Evolutionary conservation across 2,329 filamentous ascomycete genomes (phyloP).

Genomic region (Colletotrichum spaethianum): DNA sequence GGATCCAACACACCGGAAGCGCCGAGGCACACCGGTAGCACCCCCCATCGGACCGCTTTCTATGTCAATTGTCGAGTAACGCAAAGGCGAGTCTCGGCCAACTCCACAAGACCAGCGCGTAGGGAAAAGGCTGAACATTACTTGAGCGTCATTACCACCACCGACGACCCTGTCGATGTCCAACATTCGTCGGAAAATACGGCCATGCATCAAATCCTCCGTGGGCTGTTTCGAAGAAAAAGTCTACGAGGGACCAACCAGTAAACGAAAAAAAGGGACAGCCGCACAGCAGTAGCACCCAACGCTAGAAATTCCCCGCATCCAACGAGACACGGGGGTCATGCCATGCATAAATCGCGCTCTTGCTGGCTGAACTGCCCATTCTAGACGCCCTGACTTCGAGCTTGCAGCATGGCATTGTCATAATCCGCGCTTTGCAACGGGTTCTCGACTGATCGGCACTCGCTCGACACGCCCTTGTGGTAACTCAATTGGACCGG

Average conservation of each 20-base stretch:
- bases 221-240: conserved; percentile 29
- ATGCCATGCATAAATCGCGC: conserved; percentile 38
- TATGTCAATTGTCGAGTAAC: neutral
- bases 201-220: conserved; percentile 25
- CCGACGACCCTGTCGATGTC: neutral
- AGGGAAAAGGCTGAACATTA: neutral
- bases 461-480: conserved; percentile 4
- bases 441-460: conserved; percentile 6
- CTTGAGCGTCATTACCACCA: neutral
- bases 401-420: conserved; percentile 26
- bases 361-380: conserved; percentile 10
- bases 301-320: conserved; percentile 24
- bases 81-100: neutral
- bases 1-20: neutral
- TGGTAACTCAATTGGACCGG: conserved; percentile 32
- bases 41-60: neutral
- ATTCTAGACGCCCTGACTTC: conserved; percentile 24
- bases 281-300: neutral
- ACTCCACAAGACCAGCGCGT: neutral
- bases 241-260: conserved; percentile 20
- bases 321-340: neutral
- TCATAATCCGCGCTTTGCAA: conserved; percentile 24
- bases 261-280: conserved; percentile 10
- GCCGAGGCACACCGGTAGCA: neutral
- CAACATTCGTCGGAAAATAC: conserved; percentile 7